Base-by-base conservation (phyloP, 352 stramenopile species). In the Paralagenidium karlingii region DNA sequence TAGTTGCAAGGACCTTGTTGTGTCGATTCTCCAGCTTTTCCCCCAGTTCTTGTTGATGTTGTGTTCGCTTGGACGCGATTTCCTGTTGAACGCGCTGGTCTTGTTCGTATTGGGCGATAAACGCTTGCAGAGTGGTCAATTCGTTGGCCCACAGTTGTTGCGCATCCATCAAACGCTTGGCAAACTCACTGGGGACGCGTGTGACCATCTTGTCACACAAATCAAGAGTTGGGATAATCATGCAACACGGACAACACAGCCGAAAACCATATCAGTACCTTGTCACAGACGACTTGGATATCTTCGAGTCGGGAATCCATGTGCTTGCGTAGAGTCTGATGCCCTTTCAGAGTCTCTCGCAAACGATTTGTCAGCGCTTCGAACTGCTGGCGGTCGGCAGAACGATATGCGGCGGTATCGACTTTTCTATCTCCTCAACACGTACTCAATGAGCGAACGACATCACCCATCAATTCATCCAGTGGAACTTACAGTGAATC, bases 351-450 rank as follows among this genome's bases (percentile, higher is more conserved):
- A 18, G 63, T 44, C 39, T 84, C 70, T 5, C 67, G 60, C 32
- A 79, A 21, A 9, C 70, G 63, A 36, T 68, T 80, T 3, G 67
- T 75, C 22, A 82, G 32, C 5, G 60, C 54, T 7, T 82, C 65
- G 29, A 84, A 80, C 33, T 82, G 70, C 37, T 69, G 59, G 6
- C 70, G 58, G 34, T 84, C 65, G 0, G 62, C 67, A 3, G 28
- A 47, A 22, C 66, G 58, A 34, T 70, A 64, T 6, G 55, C 40
- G 8, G 45, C 31, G 1, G 60, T 32, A 24, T 82, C 65, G 19
- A 49, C 33, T 47, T 67, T 78, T 19, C 64, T 76, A 34, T 32
- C n/a, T n/a, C 8, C 15, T 27, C 7, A 21, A 12, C 6, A 30
- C 8, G 1, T 21, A 41, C 18, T 39, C 24, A 49, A 32, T 8